These are phyloP conservation scores for Monilinia fructigena DNA, from an alignment of 2,329 filamentous ascomycete genomes.

Conservation along the genomic window DNA sequence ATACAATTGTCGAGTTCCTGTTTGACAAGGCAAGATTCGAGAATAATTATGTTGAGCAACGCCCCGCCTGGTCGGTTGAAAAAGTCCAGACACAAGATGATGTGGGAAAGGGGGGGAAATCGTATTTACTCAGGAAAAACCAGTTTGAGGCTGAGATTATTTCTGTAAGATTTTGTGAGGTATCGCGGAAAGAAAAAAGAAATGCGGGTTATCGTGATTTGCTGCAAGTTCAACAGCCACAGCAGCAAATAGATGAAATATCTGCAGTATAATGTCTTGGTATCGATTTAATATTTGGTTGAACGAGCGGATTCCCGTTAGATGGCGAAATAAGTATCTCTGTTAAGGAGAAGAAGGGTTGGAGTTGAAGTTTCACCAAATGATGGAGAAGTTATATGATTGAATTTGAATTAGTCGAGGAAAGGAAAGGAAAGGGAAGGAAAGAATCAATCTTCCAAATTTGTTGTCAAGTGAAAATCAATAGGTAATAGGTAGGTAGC, in stretches of 20 bases:
- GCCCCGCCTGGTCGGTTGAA: slow-evolving; percentile 12
- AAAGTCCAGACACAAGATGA: slow-evolving; percentile 13
- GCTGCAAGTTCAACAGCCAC: slow-evolving; percentile 17
- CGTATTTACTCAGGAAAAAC: neutral
- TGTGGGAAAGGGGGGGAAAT: neutral
- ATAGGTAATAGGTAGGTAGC: no score
- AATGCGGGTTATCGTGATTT: slow-evolving; percentile 22
- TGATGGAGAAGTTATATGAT: neutral
- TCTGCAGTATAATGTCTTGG: slow-evolving; percentile 20
- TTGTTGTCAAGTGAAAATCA: neutral
- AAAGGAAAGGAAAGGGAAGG: slow-evolving; percentile 1
- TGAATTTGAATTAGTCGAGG: neutral
- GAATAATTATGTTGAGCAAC: slow-evolving; percentile 18
- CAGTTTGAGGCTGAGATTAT: neutral
- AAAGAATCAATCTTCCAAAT: neutral
- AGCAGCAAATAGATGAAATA: slow-evolving; percentile 17
- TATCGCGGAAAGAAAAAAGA: slow-evolving; percentile 12
- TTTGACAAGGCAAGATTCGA: slow-evolving; percentile 17
- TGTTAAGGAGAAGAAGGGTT: neutral
- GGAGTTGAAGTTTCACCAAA: slow-evolving; percentile 13
- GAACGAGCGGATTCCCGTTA: slow-evolving; percentile 9
- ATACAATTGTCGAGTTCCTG: slow-evolving; percentile 10
- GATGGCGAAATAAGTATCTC: slow-evolving; percentile 10
- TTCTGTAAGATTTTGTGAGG: slow-evolving; percentile 11
- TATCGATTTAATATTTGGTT: slow-evolving; percentile 9